Base-by-base conservation (phyloP, 2,329 filamentous ascomycete species). In the Ophiocordyceps camponoti-floridani region DNA sequence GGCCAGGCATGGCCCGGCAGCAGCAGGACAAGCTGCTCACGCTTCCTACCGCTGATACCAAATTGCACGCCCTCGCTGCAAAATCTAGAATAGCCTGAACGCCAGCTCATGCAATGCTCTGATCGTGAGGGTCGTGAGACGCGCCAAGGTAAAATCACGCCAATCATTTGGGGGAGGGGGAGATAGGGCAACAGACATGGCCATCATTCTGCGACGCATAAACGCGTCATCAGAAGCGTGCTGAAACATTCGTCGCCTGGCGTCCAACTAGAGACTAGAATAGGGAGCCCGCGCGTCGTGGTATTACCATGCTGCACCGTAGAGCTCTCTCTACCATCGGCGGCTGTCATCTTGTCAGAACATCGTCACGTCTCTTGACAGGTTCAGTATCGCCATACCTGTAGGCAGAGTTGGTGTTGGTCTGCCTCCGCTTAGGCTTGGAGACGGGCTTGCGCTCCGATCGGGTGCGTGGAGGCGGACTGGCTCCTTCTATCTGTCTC, bases 321-420 rank as follows among this genome's bases (percentile, higher is more conserved):
- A 30, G 28, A 9, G 9, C 8, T 9, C 10, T 14, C 26, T 10
- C 42, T 51, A 63, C 61, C 61, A 63, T 40, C 61, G 61, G n/a
- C 61, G 61, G 44, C 61, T 63, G 10, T 44, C 11, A 41, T 16
- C 6, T 37, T 18, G 35, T 38, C 16, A 38, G 16, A 38, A 19
- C 35, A 4, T 18, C 2, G 4, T 38, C 28, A 30, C 28, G 28
- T 30, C 28, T 18, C 35, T 38, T 9, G 6, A 11, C 5, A 18
- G 9, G 8, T n/a, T 8, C 7, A 18, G n/a, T 11, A 16, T n/a
- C 35, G 18, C 44, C 53, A 51, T 52, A 62, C 62, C 62, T 60
- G 40, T 63, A 64, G 6, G 61, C 62, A 14, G 61, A 62, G 50
- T 64, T 58, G 23, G 61, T 54, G 40, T 59, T 61, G 4, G 50